Evolutionary conservation across 2,329 filamentous ascomycete species (phyloP), one percentile per base, ranked within the genome.

Genomic region (Chrysoporthe puriensis): DNA sequence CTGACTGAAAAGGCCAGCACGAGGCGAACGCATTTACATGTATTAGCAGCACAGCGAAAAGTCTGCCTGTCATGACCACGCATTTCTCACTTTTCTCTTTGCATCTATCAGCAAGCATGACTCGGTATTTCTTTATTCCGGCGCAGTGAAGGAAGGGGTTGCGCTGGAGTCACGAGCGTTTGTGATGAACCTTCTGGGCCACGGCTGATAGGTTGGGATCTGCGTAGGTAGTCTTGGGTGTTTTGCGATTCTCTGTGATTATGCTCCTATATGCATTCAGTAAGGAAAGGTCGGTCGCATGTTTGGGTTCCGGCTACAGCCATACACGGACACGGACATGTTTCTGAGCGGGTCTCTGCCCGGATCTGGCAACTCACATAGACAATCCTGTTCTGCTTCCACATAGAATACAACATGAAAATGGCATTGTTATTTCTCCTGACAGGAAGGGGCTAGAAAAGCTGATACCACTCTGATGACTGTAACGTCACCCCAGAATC

Each of bases 341-440:
- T 18, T 57, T 40, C 18, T 57, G 7, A 13, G 54, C 16, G 34
- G 32, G 14, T 40, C 4, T 2, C 16, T 40, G 4, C 18, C 18
- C 8, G 34, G 16, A 34, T 11, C 32, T 57, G 34, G 34, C 13
- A 40, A 13, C 18, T 57, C 16, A n/a, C 32, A 40, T 57, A 40
- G 54, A 57, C 26, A 54, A 57, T 57, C 11, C 32, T 54, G 11
- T 16, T 34, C 40, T 57, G 34, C 54, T 57, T 57, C 14, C 54
- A 40, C 34, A 57, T 57, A 57, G 54, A 57, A 14, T 40, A 57
- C 16, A 57, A 11, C 16, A 34, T 57, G 34, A n/a, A 36, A 13
- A 57, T 40, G 54, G 7, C 14, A 57, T 40, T 40, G 11, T 57
- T 18, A 7, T 57, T 54, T 54, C 21, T n/a, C n/a, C 34, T 54